These are phyloP conservation scores for Brasilioporus rufonigricans DNA, from an alignment of 768 basidiomycete genomes.

Conservation along the genomic window DNA sequence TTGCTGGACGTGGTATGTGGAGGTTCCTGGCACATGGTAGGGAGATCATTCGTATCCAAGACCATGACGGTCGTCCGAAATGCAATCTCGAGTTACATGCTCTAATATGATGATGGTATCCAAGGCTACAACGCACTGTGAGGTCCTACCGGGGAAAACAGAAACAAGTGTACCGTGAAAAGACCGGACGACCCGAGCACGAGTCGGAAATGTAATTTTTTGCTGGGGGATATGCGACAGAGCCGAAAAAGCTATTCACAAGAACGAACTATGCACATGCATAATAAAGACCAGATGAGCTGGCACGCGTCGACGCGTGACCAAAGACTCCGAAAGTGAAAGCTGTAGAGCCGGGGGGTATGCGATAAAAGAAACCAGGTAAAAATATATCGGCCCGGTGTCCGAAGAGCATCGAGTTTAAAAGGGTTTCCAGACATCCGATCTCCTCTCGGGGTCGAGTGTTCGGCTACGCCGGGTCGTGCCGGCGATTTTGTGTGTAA, in stretches of 20 bases:
- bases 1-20: no score
- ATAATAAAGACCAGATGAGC: slow-evolving; percentile 7
- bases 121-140: background rate
- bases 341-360: background rate
- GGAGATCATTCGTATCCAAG: no score
- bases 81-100: background rate
- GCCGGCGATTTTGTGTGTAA: slow-evolving; percentile 1
- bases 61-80: no score
- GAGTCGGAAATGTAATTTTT: slow-evolving; percentile 9
- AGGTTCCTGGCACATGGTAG: no score
- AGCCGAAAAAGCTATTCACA: background rate
- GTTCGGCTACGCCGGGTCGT: slow-evolving; percentile 15
- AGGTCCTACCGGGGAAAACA: background rate
- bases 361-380: background rate
- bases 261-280: slow-evolving; percentile 8
- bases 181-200: slow-evolving; percentile 3
- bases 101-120: background rate
- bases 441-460: background rate
- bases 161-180: background rate
- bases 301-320: slow-evolving; percentile 10
- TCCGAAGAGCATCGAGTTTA: background rate
- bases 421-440: slow-evolving; percentile 15
- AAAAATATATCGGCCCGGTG: background rate
- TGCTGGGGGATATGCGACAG: no score
- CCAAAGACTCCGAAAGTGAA: background rate